Evolutionary conservation across 2,329 filamentous ascomycete genomes (phyloP).

Genomic region (Didymella arachidicola): DNA sequence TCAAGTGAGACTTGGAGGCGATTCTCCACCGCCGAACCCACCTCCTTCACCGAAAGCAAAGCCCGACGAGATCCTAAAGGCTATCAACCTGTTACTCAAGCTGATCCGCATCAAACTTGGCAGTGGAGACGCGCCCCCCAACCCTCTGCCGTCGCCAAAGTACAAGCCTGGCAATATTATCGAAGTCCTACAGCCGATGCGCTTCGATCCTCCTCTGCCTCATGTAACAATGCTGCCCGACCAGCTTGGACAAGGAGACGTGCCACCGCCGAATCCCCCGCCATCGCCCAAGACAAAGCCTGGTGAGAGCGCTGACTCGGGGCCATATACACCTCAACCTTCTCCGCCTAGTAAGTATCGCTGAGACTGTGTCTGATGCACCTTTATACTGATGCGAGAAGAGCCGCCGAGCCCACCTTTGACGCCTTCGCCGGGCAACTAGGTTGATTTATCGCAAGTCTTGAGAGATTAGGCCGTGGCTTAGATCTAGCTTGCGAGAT

Average conservation of each 20-base stretch:
- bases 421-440: not conserved
- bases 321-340: not conserved
- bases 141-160: not conserved
- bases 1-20: not conserved
- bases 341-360: not conserved
- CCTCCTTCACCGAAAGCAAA: not conserved
- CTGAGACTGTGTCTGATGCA: too few relatives aligned
- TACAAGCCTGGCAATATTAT: not conserved
- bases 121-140: not conserved
- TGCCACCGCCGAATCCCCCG: not conserved
- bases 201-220: not conserved
- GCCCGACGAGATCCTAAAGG: not conserved
- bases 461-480: not conserved
- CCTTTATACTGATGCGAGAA: not conserved
- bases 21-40: not conserved
- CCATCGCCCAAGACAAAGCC: not conserved
- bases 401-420: constrained; percentile 1
- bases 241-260: not conserved
- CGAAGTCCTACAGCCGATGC: not conserved
- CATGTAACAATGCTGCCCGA: not conserved
- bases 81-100: not conserved
- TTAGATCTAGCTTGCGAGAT: too few relatives aligned
- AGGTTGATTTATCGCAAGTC: not conserved
- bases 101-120: not conserved
- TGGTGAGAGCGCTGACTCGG: not conserved